Evolutionary conservation across 495 filamentous ascomycete species (phyloP).

Genomic region (Hypomontagnella submonticulosa): DNA sequence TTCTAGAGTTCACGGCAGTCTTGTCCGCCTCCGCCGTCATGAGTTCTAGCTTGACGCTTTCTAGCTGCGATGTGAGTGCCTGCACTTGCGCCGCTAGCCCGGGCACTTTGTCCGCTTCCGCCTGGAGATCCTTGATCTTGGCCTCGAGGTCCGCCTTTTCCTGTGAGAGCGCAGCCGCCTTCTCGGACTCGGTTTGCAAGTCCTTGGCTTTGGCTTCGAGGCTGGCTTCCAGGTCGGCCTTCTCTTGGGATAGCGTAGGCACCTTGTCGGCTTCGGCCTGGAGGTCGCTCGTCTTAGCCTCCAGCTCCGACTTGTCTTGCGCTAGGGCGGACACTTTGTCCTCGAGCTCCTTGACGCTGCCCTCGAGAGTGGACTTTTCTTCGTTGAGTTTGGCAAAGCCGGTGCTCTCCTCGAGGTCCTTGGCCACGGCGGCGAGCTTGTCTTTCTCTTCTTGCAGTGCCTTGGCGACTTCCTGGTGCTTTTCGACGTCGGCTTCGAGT

Average conservation of each 20-base stretch:
- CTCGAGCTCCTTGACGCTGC: slow-evolving; percentile 47
- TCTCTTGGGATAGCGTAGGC: slow-evolving; percentile 35
- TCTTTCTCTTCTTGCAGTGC: slow-evolving; percentile 42
- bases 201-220: slow-evolving; percentile 47
- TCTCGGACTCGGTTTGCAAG: slow-evolving; percentile 52
- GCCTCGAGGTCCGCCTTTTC: slow-evolving; percentile 49
- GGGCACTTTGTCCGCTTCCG: slow-evolving; percentile 42
- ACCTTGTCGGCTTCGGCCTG: slow-evolving; percentile 42
- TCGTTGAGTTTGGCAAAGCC: slow-evolving; percentile 38
- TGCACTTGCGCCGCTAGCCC: slow-evolving; percentile 37
- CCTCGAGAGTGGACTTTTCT: slow-evolving; percentile 46
- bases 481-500: slow-evolving; percentile 40
- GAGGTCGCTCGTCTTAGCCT: slow-evolving; percentile 33
- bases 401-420: slow-evolving; percentile 36
- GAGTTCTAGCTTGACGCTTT: slow-evolving; percentile 18
- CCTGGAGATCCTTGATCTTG: slow-evolving; percentile 37
- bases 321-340: slow-evolving; percentile 48
- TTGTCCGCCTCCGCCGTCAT: background rate
- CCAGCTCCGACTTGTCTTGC: slow-evolving; percentile 47
- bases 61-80: slow-evolving; percentile 25
- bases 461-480: slow-evolving; percentile 30
- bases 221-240: slow-evolving; percentile 47
- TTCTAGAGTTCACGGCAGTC: background rate
- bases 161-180: slow-evolving; percentile 44
- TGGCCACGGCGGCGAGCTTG: slow-evolving; percentile 33